Evolutionary conservation across 306 rosid species (phyloP).

Genomic region (Prunus padus): DNA sequence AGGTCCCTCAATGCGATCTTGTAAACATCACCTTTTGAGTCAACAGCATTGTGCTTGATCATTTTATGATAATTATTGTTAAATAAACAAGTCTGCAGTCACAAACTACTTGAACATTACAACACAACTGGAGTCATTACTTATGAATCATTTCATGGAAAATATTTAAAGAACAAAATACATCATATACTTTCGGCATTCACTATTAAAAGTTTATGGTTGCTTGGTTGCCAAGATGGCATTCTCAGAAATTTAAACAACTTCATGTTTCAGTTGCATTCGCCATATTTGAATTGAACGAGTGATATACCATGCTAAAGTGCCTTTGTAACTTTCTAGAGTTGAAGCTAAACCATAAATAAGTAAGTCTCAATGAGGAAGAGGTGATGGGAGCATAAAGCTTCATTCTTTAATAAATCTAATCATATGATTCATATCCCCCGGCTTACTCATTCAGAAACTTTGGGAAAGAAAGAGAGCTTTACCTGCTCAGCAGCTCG

Average conservation of each 20-base stretch:
- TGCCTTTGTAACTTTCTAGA: neutral
- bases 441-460: neutral
- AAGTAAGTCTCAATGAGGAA: neutral
- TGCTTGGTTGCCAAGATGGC: neutral
- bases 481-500: constrained; percentile 94
- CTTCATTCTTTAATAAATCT: neutral
- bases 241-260: neutral
- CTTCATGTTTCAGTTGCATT: neutral
- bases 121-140: neutral
- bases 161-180: neutral
- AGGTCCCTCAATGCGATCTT: neutral
- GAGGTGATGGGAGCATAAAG: neutral
- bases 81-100: neutral
- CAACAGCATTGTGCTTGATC: neutral
- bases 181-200: neutral
- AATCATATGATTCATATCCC: neutral
- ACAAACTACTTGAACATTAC: neutral
- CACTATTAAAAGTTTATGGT: neutral
- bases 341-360: neutral
- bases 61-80: neutral
- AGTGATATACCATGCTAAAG: neutral
- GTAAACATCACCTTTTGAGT: neutral
- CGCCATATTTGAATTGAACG: too few relatives aligned
- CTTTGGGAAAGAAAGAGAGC: neutral
- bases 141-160: neutral